Conservation (phyloP, 23 red algal species). For the Chondrus crispus region DNA sequence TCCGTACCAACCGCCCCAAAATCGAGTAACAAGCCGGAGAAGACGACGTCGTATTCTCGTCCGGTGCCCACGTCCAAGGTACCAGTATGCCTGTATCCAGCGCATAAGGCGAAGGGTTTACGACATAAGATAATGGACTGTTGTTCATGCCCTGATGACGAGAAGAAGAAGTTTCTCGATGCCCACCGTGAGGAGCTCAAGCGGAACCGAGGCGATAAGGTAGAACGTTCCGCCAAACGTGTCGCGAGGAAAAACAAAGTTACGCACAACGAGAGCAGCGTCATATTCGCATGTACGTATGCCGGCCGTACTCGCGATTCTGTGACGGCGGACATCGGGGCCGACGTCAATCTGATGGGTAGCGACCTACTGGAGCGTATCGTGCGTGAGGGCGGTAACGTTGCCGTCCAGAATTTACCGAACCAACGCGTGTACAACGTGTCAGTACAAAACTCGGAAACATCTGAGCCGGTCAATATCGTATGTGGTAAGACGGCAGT, state of each 20-base stretch:
- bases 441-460: neutral
- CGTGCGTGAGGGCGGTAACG: neutral
- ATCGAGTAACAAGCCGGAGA: too few species aligned
- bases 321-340: neutral
- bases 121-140: neutral
- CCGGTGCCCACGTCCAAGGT: too few species aligned
- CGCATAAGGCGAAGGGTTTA: neutral
- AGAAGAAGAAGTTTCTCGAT: neutral
- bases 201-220: too few species aligned
- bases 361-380: neutral
- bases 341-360: neutral
- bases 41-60: too few species aligned
- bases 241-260: too few species aligned
- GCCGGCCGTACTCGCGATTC: too few species aligned
- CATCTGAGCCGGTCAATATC: neutral
- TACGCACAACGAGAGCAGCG: too few species aligned
- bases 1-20: too few species aligned
- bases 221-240: too few species aligned
- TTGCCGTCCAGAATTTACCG: neutral
- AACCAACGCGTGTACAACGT: neutral
- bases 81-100: neutral
- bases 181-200: neutral
- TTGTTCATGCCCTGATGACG: neutral
- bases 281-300: too few species aligned
- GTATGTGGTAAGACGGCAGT: neutral